phyloP scores from a whole-genome alignment of 2,329 filamentous ascomycete genomes.

The Chaetomium strumarium region DNA sequence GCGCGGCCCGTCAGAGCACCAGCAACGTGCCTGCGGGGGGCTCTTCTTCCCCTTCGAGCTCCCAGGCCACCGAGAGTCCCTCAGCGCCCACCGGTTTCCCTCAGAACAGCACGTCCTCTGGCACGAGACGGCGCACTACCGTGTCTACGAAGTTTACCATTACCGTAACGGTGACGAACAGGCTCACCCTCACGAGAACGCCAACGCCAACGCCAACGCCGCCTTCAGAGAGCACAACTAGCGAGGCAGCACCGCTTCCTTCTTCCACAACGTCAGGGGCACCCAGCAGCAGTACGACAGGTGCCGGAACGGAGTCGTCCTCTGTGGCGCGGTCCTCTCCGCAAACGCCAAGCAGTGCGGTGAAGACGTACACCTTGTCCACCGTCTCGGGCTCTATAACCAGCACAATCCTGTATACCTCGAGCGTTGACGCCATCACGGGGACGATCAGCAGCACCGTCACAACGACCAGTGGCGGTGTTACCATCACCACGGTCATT shows the following conservation, averaged over 20 bases:
- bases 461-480: background rate
- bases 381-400: background rate
- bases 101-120: background rate
- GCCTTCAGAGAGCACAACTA: constrained; percentile 1
- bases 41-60: constrained; percentile 4
- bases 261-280: constrained; percentile 8
- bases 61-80: background rate
- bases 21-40: background rate
- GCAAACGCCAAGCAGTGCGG: background rate
- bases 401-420: constrained; percentile 1
- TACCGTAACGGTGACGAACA: background rate
- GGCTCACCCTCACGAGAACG: background rate
- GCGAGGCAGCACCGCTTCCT: background rate
- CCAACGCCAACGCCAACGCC: background rate
- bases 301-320: background rate
- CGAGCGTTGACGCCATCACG: constrained; percentile 8
- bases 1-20: background rate
- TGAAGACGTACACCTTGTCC: background rate
- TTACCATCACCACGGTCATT: background rate
- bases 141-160: background rate
- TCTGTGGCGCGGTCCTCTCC: constrained; percentile 2
- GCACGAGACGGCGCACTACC: background rate
- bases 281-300: constrained; percentile 1
- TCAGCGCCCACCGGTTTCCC: background rate
- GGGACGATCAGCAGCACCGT: background rate